These are phyloP conservation scores for Pichia pseudocactophila DNA, from an alignment of 805 yeast genomes.

Conservation along the genomic window DNA sequence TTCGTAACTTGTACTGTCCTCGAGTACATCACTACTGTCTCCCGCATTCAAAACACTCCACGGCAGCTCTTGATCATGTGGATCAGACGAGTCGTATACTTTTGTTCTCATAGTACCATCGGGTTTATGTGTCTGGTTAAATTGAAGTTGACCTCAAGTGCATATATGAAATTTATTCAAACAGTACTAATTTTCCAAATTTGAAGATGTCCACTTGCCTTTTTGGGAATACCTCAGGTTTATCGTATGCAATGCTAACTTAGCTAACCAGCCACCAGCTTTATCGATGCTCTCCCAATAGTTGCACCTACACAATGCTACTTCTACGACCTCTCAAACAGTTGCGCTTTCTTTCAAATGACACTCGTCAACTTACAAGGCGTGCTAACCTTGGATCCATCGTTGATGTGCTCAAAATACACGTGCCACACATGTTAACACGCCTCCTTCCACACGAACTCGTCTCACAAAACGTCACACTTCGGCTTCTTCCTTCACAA, in stretches of 20 bases:
- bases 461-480: constrained; percentile 37
- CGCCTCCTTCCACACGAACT: constrained; percentile 35
- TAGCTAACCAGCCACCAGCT: too few relatives aligned
- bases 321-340: background rate
- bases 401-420: constrained; percentile 36
- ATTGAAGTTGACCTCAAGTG: too few relatives aligned
- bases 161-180: too few relatives aligned
- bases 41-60: too few relatives aligned
- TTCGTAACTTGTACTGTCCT: background rate
- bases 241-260: too few relatives aligned
- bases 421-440: constrained; percentile 44
- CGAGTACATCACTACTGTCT: background rate
- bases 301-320: background rate
- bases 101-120: constrained; percentile 3
- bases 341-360: background rate
- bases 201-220: too few relatives aligned
- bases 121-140: too few relatives aligned
- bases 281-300: background rate
- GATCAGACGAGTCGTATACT: constrained; percentile 35
- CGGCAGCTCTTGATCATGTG: constrained; percentile 33
- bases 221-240: too few relatives aligned
- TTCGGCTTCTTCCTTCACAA: constrained; percentile 50
- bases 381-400: constrained; percentile 48
- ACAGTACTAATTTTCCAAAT: too few relatives aligned
- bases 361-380: constrained; percentile 20